A percentile compares a stretch with the other conserved stretches of the same genome.
phyloP scores from a whole-genome alignment of 2,329 filamentous ascomycete genomes.

The Colletotrichum caudatum region DNA sequence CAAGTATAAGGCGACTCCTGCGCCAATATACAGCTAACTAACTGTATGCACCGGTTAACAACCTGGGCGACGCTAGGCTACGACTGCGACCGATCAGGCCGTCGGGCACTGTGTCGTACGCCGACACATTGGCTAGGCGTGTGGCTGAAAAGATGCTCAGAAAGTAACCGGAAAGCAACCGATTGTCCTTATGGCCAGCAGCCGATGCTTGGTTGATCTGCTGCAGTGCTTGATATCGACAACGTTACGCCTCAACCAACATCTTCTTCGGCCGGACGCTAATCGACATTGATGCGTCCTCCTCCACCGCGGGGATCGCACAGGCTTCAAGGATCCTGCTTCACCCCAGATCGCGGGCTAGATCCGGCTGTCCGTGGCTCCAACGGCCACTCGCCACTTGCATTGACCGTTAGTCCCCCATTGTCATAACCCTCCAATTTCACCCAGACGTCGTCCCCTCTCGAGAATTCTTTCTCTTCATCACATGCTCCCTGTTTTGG shows the following conservation, averaged over 20 bases:
- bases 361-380: slow-evolving; percentile 4
- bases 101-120: slow-evolving; percentile 21
- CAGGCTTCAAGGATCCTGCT: slow-evolving; percentile 11
- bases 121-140: slow-evolving; percentile 2
- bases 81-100: background rate
- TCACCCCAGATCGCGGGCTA: slow-evolving; percentile 6
- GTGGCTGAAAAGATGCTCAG: background rate
- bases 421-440: background rate
- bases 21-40: slow-evolving; percentile 7
- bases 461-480: slow-evolving; percentile 5
- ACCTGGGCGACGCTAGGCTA: slow-evolving; percentile 7
- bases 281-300: background rate
- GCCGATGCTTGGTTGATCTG: slow-evolving; percentile 8
- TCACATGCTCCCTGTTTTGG: slow-evolving; percentile 16
- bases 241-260: background rate
- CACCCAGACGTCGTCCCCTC: background rate
- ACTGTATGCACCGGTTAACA: slow-evolving; percentile 10
- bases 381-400: background rate
- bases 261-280: background rate
- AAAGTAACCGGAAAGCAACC: background rate
- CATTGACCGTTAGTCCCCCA: slow-evolving; percentile 7
- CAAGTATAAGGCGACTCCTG: background rate
- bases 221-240: background rate
- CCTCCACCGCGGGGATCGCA: slow-evolving; percentile 8
- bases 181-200: background rate